Percentiles rank a stretch among this genome's conserved stretches.
Conservation (phyloP, 2,329 filamentous ascomycete genomes). For the Colletotrichum sp. region DNA sequence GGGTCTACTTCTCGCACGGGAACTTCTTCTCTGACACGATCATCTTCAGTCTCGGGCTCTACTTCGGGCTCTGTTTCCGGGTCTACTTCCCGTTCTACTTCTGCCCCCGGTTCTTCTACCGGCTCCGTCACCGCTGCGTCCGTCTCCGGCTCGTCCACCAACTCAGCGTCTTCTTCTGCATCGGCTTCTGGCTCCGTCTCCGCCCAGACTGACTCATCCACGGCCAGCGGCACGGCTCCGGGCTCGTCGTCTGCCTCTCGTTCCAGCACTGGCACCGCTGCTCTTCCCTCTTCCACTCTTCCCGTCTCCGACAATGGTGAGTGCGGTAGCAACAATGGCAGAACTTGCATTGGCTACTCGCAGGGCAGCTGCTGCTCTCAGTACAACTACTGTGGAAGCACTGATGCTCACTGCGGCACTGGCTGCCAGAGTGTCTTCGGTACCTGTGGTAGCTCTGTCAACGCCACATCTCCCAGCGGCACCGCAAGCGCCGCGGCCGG, state of each 20-base stretch:
- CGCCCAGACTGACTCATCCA: not conserved
- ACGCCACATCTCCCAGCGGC: not conserved
- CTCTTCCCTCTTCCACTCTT: not conserved
- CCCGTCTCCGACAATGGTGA: not conserved
- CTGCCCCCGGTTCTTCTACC: not conserved
- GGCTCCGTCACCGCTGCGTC: not conserved
- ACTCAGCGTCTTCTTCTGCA: not conserved
- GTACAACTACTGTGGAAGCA: slow-evolving; percentile 37
- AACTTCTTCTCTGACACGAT: not conserved
- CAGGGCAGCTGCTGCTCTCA: slow-evolving; percentile 30
- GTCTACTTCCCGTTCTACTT: not conserved
- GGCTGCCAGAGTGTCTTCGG: slow-evolving; percentile 36
- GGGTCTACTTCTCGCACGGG: not conserved
- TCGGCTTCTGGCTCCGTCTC: not conserved
- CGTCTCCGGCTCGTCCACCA: not conserved
- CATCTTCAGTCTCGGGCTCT: not conserved
- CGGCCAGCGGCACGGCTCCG: not conserved
- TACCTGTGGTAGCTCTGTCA: not conserved
- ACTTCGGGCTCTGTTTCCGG: not conserved
- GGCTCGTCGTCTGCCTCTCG: not conserved
- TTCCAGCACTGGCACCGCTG: not conserved
- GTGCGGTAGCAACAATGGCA: not conserved
- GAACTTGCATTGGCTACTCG: not conserved
- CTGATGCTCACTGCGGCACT: slow-evolving; percentile 34
- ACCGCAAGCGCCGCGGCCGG: not conserved